These are phyloP conservation scores for Mycena maculata DNA, from an alignment of 768 basidiomycete species.

Conservation along the genomic window DNA sequence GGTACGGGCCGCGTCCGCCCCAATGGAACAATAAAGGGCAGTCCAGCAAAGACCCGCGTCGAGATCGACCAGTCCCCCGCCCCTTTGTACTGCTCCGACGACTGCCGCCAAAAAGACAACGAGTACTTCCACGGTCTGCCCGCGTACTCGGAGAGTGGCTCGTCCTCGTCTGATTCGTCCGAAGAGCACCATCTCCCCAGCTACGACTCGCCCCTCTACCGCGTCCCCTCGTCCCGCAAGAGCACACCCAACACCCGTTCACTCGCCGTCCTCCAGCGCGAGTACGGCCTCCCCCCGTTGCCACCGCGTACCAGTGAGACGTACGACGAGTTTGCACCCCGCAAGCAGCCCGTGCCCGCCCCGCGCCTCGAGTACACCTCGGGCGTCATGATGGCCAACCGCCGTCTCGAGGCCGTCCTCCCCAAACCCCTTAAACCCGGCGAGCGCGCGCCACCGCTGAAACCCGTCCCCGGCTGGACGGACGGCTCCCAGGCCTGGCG, in stretches of 20 bases:
- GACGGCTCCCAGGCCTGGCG: conserved; percentile 77
- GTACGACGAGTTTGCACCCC: conserved; percentile 42
- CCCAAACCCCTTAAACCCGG: conserved; percentile 55
- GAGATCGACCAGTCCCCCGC: conserved; percentile 86
- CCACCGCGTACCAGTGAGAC: conserved; percentile 63
- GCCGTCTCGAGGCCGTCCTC: conserved; percentile 62
- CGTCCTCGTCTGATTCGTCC: too few species aligned
- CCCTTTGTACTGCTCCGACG: conserved; percentile 87
- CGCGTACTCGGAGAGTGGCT: conserved; percentile 58
- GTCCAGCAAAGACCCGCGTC: conserved; percentile 63
- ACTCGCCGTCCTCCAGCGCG: conserved; percentile 42
- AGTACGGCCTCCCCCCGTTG: conserved; percentile 60
- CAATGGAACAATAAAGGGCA: conserved; percentile 63
- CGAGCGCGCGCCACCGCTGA: conserved; percentile 48
- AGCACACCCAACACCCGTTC: conserved; percentile 58
- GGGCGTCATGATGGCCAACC: conserved; percentile 78
- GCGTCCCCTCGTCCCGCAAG: conserved; percentile 34
- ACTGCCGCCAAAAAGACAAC: conserved; percentile 74
- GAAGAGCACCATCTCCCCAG: conserved; percentile 55
- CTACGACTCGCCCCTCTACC: conserved; percentile 50
- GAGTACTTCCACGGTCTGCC: conserved; percentile 50
- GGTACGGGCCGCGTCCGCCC: conserved; percentile 74
- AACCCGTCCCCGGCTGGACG: conserved; percentile 74
- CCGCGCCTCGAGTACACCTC: conserved; percentile 58
- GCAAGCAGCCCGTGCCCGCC: conserved; percentile 30